Percentiles rank a stretch among this genome's conserved stretches.
Conservation (phyloP, 306 rosid genomes). For the Casuarina equisetifolia region DNA sequence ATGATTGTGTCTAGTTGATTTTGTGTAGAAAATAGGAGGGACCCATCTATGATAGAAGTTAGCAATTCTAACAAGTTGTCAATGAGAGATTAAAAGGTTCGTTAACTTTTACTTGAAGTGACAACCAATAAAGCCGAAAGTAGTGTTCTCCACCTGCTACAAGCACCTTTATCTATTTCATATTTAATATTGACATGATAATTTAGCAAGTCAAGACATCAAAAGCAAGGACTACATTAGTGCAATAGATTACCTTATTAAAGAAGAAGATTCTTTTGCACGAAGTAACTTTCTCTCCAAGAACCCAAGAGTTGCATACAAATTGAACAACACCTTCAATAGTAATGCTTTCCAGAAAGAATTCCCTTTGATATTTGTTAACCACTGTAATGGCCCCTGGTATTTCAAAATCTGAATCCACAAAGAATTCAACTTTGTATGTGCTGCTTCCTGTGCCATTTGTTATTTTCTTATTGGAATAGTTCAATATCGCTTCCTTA, state of each 20-base stretch:
- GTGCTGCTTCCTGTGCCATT: background rate
- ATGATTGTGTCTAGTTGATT: too few relatives aligned
- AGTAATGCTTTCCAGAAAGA: constrained; percentile 43
- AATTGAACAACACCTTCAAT: constrained; percentile 24
- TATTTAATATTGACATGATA: too few relatives aligned
- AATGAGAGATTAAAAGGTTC: too few relatives aligned
- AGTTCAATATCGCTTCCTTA: constrained; percentile 30
- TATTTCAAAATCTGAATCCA: constrained; percentile 45
- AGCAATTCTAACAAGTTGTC: too few relatives aligned
- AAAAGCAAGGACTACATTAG: background rate
- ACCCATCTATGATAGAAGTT: too few relatives aligned
- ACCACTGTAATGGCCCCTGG: constrained; percentile 40
- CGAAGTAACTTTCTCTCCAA: constrained; percentile 16
- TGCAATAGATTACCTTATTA: constrained; percentile 29
- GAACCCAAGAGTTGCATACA: constrained; percentile 53
- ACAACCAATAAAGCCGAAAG: too few relatives aligned
- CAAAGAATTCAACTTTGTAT: constrained; percentile 33
- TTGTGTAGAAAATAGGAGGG: too few relatives aligned
- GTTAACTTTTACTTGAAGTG: too few relatives aligned
- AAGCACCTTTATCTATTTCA: too few relatives aligned
- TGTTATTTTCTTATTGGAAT: constrained; percentile 8
- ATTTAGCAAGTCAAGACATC: too few relatives aligned
- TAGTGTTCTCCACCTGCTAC: too few relatives aligned
- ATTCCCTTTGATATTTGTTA: constrained; percentile 33
- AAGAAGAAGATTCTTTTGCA: constrained; percentile 40